These are phyloP conservation scores for Pyrenophora graminea DNA, from an alignment of 2,329 filamentous ascomycete genomes.

Conservation along the genomic window DNA sequence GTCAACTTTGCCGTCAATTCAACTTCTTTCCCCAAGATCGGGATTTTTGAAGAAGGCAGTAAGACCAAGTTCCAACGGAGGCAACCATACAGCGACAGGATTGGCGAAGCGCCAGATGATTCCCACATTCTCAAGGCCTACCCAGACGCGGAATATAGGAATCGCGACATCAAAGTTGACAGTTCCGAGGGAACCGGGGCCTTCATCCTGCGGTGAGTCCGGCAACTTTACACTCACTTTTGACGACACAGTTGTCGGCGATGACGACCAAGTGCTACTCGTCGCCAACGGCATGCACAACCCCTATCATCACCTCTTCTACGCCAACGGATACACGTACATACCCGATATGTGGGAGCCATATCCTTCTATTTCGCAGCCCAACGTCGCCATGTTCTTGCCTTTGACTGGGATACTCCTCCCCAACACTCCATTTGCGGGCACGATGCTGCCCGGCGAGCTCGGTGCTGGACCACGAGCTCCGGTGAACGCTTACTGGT, in stretches of 20 bases:
- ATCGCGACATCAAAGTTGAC: not conserved
- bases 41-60: conserved; percentile 20
- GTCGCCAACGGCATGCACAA: conserved; percentile 49
- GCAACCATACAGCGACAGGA: not conserved
- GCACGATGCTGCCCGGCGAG: conserved; percentile 49
- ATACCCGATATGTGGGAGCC: conserved; percentile 52
- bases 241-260: conserved; percentile 29
- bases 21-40: conserved; percentile 17
- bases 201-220: conserved; percentile 48
- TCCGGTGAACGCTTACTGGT: conserved; percentile 54
- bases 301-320: conserved; percentile 58
- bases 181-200: conserved; percentile 14
- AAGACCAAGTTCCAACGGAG: conserved; percentile 10
- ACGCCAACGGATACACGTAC: conserved; percentile 57
- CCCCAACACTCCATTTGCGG: conserved; percentile 37
- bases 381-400: conserved; percentile 55
- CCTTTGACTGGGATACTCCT: conserved; percentile 39
- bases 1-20: conserved; percentile 25
- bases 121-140: not conserved
- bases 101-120: conserved; percentile 4
- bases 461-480: conserved; percentile 53
- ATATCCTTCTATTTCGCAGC: conserved; percentile 52
- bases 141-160: not conserved
- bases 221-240: conserved; percentile 50
- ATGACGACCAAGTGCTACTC: conserved; percentile 41